A percentile compares a stretch with the other conserved stretches of the same genome.
phyloP scores from a whole-genome alignment of 345 rosid species.

The Salix suchowensis region DNA sequence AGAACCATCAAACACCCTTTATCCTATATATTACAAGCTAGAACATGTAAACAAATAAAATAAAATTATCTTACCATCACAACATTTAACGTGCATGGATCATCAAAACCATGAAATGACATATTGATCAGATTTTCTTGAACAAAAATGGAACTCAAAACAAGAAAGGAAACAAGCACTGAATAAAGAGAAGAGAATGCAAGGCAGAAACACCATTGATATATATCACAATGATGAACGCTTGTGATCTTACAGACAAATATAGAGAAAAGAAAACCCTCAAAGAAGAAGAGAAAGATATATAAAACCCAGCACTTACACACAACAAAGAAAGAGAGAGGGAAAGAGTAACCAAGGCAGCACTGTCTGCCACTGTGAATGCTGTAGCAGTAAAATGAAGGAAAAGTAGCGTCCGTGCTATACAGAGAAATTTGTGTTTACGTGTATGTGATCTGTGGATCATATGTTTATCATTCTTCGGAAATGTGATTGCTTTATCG shows the following conservation, averaged over 20 bases:
- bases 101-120: not conserved
- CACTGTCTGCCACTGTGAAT: conserved; percentile 27
- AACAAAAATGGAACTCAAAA: not conserved
- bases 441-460: no score
- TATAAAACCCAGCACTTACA: not conserved
- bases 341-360: conserved; percentile 1
- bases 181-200: not conserved
- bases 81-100: not conserved
- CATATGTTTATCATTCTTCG: no score
- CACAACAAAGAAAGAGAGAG: conserved; percentile 16
- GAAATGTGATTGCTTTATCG: no score
- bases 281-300: not conserved
- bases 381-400: conserved; percentile 24
- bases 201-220: not conserved
- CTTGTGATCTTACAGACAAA: conserved; percentile 15
- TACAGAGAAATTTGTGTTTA: conserved; percentile 3
- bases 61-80: not conserved
- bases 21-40: not conserved
- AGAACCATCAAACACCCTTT: not conserved
- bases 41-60: not conserved
- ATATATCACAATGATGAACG: not conserved
- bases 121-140: not conserved
- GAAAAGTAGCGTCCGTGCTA: conserved; percentile 14
- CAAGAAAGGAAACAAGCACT: no score
- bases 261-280: not conserved